Evolutionary conservation across 1,139 yeast species (phyloP), one percentile per base, ranked within the genome.

Genomic region (Arxiozyma telluris): DNA sequence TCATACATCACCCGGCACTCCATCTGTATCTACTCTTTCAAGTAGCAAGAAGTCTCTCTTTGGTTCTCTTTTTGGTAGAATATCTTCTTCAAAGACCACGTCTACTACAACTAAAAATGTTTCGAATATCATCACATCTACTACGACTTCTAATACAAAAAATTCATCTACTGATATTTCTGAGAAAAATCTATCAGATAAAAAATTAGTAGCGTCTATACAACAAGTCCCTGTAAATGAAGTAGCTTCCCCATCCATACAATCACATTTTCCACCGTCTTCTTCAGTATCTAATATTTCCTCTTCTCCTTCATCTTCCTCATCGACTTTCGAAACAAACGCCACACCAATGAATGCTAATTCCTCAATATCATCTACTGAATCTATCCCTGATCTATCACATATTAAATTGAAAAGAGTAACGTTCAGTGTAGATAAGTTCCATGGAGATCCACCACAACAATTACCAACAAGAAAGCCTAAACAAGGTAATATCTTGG

Each of bases 391-490:
- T 2, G 42, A 21, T 34, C 21, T 46, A 15, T 27, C 21, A 4
- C 11, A 8, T 21, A 46, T 46, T 34, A 46, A 46, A 46, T 34
- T 85, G 58, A 78, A 78, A 59, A 70, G 94, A 55, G 97, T 91
- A 4, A 76, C 82, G 2, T 91, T 91, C 69, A 86, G 93, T 3
- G 74, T 85, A 17, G 85, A 86, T 57, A 78, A 82, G 56, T 76
- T 90, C 52, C 72, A 76, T 0, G 77, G 76, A 57, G 96, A 91
- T 68, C 97, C 98, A 1, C 96, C 96, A 42, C 98, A 91, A 65
- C 97, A 90, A 69, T 87, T 91, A 56, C 97, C 98, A 0, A 85
- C 96, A 1, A 74, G 96, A 61, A 78, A 83, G 54, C 97, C 97
- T 1, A 78, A 79, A 58, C 79, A 78, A 61, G 97, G 98, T 2